Evolutionary conservation across 768 basidiomycete genomes (phyloP).

Genomic region (Strobilomyces echinocephalus): DNA sequence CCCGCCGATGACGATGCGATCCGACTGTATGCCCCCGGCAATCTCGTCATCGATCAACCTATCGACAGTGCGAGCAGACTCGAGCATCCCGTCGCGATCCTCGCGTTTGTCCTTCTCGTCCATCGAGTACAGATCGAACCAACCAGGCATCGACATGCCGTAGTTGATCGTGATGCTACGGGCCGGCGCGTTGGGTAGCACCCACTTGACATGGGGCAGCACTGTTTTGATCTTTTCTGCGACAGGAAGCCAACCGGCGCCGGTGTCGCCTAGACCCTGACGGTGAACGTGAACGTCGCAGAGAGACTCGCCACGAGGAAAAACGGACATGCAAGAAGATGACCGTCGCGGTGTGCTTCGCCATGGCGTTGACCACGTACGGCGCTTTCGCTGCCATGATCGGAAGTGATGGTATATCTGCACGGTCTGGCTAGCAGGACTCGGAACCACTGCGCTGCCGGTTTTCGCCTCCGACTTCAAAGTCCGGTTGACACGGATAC

Average conservation of each 20-base stretch:
- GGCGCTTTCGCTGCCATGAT: neutral
- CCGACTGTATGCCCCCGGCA: conserved; percentile 59
- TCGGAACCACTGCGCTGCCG: too few relatives aligned
- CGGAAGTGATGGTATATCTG: too few relatives aligned
- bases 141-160: conserved; percentile 61
- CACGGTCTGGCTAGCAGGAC: too few relatives aligned
- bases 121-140: conserved; percentile 77
- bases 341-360: conserved; percentile 78
- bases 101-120: conserved; percentile 50
- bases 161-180: conserved; percentile 74
- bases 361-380: neutral
- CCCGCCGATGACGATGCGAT: conserved; percentile 79
- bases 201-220: conserved; percentile 81
- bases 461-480: too few relatives aligned
- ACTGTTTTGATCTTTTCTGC: conserved; percentile 59
- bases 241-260: conserved; percentile 72
- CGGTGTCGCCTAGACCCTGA: conserved; percentile 74
- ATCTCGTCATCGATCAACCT: conserved; percentile 72
- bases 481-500: too few relatives aligned
- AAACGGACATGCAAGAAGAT: conserved; percentile 81
- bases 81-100: conserved; percentile 58
- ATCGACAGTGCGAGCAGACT: conserved; percentile 57
- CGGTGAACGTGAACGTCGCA: neutral
- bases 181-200: conserved; percentile 40
- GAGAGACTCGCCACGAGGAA: neutral